A percentile compares a stretch with the other conserved stretches of the same genome.
phyloP scores from a whole-genome alignment of 345 rosid genomes.

The Anacardium occidentale region DNA sequence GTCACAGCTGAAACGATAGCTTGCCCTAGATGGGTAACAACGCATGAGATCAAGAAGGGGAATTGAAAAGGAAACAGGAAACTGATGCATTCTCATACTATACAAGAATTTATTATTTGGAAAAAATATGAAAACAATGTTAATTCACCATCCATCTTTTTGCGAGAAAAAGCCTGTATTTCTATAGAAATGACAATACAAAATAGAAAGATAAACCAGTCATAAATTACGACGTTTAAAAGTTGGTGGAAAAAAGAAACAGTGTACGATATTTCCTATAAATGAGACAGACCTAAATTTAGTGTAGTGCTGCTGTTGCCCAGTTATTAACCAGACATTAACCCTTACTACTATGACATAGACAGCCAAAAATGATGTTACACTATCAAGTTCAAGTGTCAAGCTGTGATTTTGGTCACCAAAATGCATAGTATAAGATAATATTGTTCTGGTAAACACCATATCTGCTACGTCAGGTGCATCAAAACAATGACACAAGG shows the following conservation, averaged over 20 bases:
- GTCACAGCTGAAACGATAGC: conserved; percentile 90
- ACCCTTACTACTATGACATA: background rate
- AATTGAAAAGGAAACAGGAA: background rate
- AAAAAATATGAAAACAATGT: conserved; percentile 28
- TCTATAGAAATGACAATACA: too few species aligned
- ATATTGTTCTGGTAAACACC: background rate
- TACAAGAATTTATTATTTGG: background rate
- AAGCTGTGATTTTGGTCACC: background rate
- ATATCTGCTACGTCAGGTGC: background rate
- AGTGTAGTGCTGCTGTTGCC: too few species aligned
- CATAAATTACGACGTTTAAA: too few species aligned
- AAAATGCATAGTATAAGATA: background rate
- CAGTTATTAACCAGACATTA: too few species aligned
- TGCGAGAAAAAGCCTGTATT: too few species aligned
- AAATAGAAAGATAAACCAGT: too few species aligned
- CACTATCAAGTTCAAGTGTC: background rate
- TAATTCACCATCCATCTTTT: conserved; percentile 21
- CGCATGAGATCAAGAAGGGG: conserved; percentile 10
- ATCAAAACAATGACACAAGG: background rate
- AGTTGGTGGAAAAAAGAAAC: too few species aligned
- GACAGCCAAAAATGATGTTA: background rate
- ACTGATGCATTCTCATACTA: background rate
- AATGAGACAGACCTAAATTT: too few species aligned
- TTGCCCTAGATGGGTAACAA: conserved; percentile 51
- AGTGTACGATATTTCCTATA: too few species aligned